These are phyloP conservation scores for Phytophthora megakarya DNA, from an alignment of 352 stramenopile species.

Conservation along the genomic window DNA sequence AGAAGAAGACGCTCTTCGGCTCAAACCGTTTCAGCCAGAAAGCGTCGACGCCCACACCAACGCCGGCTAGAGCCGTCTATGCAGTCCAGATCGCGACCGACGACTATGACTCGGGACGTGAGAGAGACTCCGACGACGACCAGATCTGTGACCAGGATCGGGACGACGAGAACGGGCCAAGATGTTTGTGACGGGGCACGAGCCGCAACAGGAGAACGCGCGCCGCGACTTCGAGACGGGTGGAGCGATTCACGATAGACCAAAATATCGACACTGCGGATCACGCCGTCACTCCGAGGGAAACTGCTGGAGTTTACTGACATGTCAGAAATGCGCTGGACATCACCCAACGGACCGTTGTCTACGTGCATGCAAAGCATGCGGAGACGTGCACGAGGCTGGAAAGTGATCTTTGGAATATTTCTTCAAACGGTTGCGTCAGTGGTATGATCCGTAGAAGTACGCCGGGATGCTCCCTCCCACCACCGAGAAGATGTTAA, in stretches of 20 bases:
- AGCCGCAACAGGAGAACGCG: too few species aligned
- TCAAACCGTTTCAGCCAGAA: conserved; percentile 15
- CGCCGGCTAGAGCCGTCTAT: neutral
- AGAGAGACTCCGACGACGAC: conserved; percentile 4
- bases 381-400: conserved; percentile 7
- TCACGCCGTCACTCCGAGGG: neutral
- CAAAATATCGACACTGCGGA: conserved; percentile 11
- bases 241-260: conserved; percentile 1
- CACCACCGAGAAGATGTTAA: conserved; percentile 22
- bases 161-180: conserved; percentile 7
- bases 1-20: too few species aligned
- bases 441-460: conserved; percentile 17
- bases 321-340: conserved; percentile 10
- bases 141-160: conserved; percentile 13
- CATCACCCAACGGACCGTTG: conserved; percentile 19
- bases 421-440: conserved; percentile 11
- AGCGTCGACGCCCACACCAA: neutral
- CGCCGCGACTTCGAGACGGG: neutral
- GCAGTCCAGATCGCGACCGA: neutral
- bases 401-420: conserved; percentile 16
- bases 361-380: conserved; percentile 9
- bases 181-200: neutral
- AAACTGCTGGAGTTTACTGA: conserved; percentile 22
- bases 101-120: neutral
- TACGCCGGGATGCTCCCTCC: too few species aligned